Base-by-base conservation (phyloP, 495 filamentous ascomycete species). In the Trichoderma reesei region DNA sequence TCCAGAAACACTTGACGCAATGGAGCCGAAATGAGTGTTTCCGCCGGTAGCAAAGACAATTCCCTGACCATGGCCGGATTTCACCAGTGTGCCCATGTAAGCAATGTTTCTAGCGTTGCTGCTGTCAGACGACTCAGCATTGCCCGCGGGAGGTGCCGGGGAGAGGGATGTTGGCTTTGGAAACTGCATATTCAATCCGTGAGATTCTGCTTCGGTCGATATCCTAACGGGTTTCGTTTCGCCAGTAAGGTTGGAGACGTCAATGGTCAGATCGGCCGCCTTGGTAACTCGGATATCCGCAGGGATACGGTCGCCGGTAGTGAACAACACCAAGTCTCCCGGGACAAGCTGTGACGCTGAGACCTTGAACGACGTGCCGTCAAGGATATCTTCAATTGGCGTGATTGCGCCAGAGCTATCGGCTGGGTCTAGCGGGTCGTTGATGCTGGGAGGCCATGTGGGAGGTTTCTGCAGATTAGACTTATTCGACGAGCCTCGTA, bases 21-120 rank as follows among this genome's bases (percentile, higher is more conserved):
- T 98, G 36, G 89, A 89, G n/a, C 94, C 94, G 73, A 99, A 99
- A 72, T 97, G 90, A 0, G 94, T 99, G 64, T 89, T 86, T 31
- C 87, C 86, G 60, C 94, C 94, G 1, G 94, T 98, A 3, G 91
- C 90, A 72, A 96, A 92, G 10, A 99, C 94, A 63, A 99, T 86
- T 41, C 94, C 94, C 71, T 95, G 91, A 0, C 94, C 94, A 68
- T 99, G 87, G n/a, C 94, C 94, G 9, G 90, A 95, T 59, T 92
- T 91, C 6, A 99, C 95, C 64, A 99, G 75, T 6, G 94, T 99
- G 5, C 94, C 94, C 95, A 98, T 98, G 72, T 96, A 98, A 6
- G 93, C 94, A 71, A 99, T 92, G 68, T 96, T 96, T 61, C 83
- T 78, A 33, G 66, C 65, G 31, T 71, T 68, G 16, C 76, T 71